Percentiles rank a stretch among this genome's conserved stretches.
Evolutionary conservation across 371 early-diverging fungal genomes (phyloP).

Genomic region (Capillidium rhysosporum): DNA sequence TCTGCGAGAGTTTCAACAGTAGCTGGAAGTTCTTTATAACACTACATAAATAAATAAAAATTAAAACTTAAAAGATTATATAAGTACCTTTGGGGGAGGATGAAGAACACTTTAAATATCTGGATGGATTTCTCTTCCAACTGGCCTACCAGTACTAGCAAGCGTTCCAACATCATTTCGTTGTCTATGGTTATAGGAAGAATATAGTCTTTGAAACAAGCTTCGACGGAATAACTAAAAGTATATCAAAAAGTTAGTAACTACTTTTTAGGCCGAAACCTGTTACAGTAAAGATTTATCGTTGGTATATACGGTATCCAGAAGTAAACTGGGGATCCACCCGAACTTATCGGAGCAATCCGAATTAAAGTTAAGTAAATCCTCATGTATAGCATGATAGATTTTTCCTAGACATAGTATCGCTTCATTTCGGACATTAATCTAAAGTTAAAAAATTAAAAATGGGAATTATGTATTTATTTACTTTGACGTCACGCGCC

Average conservation of each 20-base stretch:
- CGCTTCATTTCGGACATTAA: background rate
- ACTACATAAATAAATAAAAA: no score
- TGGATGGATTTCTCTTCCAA: constrained; percentile 24
- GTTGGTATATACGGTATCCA: constrained; percentile 60
- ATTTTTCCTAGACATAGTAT: background rate
- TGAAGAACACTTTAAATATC: constrained; percentile 25
- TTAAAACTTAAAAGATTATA: no score
- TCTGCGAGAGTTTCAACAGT: no score
- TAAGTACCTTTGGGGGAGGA: no score
- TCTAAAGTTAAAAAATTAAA: no score
- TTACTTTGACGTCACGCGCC: constrained; percentile 72
- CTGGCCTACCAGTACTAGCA: constrained; percentile 23
- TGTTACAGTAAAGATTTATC: constrained; percentile 15
- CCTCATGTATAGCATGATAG: background rate
- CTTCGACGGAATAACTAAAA: constrained; percentile 32
- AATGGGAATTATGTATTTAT: background rate
- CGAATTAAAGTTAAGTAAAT: background rate
- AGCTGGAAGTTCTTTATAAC: no score
- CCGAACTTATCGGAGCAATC: constrained; percentile 10
- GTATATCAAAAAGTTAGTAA: no score
- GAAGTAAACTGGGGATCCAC: constrained; percentile 61
- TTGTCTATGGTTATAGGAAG: constrained; percentile 25
- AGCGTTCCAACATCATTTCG: constrained; percentile 26
- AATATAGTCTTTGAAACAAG: constrained; percentile 31
- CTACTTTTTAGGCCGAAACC: no score